Evolutionary conservation across 371 early-diverging fungal species (phyloP).

Genomic region (Circinella minor): DNA sequence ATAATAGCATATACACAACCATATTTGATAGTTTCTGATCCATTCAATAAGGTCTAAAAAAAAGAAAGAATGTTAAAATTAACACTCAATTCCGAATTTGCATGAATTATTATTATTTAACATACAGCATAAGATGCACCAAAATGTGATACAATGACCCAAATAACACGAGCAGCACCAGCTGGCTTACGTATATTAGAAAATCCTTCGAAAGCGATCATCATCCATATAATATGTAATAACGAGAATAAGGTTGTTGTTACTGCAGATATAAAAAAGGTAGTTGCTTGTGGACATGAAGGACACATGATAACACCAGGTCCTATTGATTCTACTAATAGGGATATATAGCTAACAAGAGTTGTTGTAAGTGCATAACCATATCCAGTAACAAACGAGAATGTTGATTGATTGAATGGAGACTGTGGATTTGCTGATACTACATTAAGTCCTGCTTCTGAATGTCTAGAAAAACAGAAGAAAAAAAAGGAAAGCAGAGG

Average conservation of each 20-base stretch:
- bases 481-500: too few species aligned
- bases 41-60: constrained; percentile 53
- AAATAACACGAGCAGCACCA: constrained; percentile 38
- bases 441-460: constrained; percentile 62
- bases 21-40: constrained; percentile 36
- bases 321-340: constrained; percentile 66
- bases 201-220: constrained; percentile 74
- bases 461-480: constrained; percentile 35
- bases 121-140: constrained; percentile 67
- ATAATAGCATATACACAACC: constrained; percentile 61
- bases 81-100: neutral
- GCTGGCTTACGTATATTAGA: constrained; percentile 26
- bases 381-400: constrained; percentile 70
- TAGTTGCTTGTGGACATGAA: constrained; percentile 63
- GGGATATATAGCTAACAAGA: constrained; percentile 67
- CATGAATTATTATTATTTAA: neutral
- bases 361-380: constrained; percentile 76
- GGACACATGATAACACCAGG: constrained; percentile 73
- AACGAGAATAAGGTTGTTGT: constrained; percentile 73
- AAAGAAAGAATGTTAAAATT: neutral
- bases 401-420: constrained; percentile 58
- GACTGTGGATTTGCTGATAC: constrained; percentile 64
- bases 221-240: constrained; percentile 75
- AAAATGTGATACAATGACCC: constrained; percentile 61
- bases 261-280: constrained; percentile 73